These are phyloP conservation scores for Brettanomyces sp. DNA, from an alignment of 805 yeast species.

Conservation along the genomic window DNA sequence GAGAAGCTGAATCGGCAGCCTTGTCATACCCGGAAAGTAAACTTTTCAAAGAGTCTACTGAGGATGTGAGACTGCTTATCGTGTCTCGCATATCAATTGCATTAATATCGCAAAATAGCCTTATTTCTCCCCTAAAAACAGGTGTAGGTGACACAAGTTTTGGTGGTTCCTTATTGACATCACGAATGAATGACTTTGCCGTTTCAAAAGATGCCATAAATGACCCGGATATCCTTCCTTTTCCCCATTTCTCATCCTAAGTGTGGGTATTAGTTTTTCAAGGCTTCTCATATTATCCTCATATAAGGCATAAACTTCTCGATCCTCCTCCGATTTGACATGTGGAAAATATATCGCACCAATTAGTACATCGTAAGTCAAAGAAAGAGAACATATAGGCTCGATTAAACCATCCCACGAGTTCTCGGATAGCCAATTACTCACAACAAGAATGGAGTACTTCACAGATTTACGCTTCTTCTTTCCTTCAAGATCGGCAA, in stretches of 20 bases:
- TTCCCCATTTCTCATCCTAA: background rate
- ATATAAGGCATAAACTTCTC: slow-evolving; percentile 1
- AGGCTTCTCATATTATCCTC: slow-evolving; percentile 7
- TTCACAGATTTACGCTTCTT: slow-evolving; percentile 6
- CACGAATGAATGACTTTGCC: slow-evolving; percentile 6
- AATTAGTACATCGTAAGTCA: slow-evolving; percentile 8
- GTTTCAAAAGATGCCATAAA: slow-evolving; percentile 5
- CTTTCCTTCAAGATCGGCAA: slow-evolving; percentile 2
- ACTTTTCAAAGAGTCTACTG: background rate
- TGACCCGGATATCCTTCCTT: slow-evolving; percentile 14
- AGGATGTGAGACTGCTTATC: slow-evolving; percentile 6
- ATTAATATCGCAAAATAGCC: slow-evolving; percentile 35
- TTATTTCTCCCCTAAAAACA: slow-evolving; percentile 37
- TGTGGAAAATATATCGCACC: slow-evolving; percentile 10
- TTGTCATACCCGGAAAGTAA: slow-evolving; percentile 9
- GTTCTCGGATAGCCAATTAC: slow-evolving; percentile 9
- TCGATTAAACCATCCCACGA: slow-evolving; percentile 13
- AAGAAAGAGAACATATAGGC: slow-evolving; percentile 8
- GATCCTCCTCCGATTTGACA: slow-evolving; percentile 2
- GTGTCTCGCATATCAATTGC: slow-evolving; percentile 15
- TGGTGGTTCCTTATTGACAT: slow-evolving; percentile 14
- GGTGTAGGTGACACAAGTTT: slow-evolving; percentile 38
- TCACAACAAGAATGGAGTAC: slow-evolving; percentile 11
- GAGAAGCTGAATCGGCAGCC: slow-evolving; percentile 19
- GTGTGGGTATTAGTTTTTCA: background rate